Evolutionary conservation across 352 stramenopile species (phyloP), one percentile per base, ranked within the genome.

Genomic region (Pythium volutum): DNA sequence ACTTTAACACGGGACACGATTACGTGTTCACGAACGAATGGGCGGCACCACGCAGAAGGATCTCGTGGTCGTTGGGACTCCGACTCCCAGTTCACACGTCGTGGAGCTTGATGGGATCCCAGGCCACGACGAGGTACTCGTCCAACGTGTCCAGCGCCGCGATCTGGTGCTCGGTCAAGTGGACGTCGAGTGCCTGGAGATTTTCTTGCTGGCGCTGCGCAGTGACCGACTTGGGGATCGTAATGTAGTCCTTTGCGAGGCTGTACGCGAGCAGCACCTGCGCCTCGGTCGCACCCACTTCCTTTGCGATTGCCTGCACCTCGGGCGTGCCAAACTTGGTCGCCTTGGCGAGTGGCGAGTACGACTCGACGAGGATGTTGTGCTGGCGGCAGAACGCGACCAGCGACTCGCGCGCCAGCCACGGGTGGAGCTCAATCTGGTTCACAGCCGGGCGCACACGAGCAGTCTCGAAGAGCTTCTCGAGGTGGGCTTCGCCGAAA

Each of bases 381-480:
- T 80, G 68, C 15, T 58, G 31, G 20, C 71, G 52, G 59, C 83
- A 95, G 52, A 87, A 92, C 20, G 65, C 57, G 27, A 89, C 70
- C 6, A 77, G 78, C 49, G 89, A 78, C 42, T 62, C 46, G 10
- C 81, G 74, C 4, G 78, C 62, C 22, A 84, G 47, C 66, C 79
- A 95, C 27, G 84, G 81, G 39, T 88, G 75, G 45, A 91, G 79
- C 48, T 88, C 75, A 55, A 95, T 82, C 66, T 95, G 82, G 71
- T 95, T 92, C 45, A 92, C 79, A 0, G 79, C 76, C 3, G 80
- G 79, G 25, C 74, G 74, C 8, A 79, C 75, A 25, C 67, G 59
- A 33, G 72, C 74, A 10, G 84, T 77, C 53, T 84, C 47, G 49
- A 89, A 77, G 0, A 97, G 66, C 59, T 87, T 87, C 58, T 87